phyloP scores from a whole-genome alignment of 306 rosid species.

The Rosa rugosa region DNA sequence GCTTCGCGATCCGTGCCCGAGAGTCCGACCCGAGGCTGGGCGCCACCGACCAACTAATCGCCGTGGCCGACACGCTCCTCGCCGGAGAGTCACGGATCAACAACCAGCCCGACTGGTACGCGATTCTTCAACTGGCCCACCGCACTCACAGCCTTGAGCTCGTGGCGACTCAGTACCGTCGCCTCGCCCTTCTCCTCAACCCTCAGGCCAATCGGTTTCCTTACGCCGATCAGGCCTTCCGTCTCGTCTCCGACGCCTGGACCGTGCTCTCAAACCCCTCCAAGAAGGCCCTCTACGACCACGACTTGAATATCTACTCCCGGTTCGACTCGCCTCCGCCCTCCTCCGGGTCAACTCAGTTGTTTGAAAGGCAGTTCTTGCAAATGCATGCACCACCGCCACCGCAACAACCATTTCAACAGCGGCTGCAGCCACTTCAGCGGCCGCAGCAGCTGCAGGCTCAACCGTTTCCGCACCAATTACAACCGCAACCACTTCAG shows the following conservation, averaged over 20 bases:
- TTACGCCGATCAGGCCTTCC: constrained; percentile 61
- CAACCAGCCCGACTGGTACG: constrained; percentile 57
- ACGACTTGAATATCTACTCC: constrained; percentile 44
- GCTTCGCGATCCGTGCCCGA: constrained; percentile 82
- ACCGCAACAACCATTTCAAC: neutral
- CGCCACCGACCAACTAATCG: constrained; percentile 56
- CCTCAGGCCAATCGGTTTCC: constrained; percentile 60
- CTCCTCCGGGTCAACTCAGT: constrained; percentile 27
- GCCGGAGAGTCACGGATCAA: constrained; percentile 66
- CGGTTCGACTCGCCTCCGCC: constrained; percentile 25
- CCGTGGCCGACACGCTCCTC: constrained; percentile 74
- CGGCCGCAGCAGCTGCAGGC: neutral
- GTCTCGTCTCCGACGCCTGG: constrained; percentile 83
- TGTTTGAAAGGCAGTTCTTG: constrained; percentile 24
- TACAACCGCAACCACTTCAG: neutral
- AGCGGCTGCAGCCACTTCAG: constrained; percentile 10
- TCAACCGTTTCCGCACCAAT: neutral
- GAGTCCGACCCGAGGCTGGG: constrained; percentile 79
- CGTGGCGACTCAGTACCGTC: constrained; percentile 73
- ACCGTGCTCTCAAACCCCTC: constrained; percentile 56
- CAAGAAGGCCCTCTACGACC: constrained; percentile 62
- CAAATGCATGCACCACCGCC: constrained; percentile 23
- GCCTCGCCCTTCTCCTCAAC: constrained; percentile 66
- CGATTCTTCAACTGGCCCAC: constrained; percentile 58
- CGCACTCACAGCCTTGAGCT: constrained; percentile 63